Evolutionary conservation across 371 early-diverging fungal species (phyloP), one percentile per base, ranked within the genome.

Genomic region (Parasitella parasitica): DNA sequence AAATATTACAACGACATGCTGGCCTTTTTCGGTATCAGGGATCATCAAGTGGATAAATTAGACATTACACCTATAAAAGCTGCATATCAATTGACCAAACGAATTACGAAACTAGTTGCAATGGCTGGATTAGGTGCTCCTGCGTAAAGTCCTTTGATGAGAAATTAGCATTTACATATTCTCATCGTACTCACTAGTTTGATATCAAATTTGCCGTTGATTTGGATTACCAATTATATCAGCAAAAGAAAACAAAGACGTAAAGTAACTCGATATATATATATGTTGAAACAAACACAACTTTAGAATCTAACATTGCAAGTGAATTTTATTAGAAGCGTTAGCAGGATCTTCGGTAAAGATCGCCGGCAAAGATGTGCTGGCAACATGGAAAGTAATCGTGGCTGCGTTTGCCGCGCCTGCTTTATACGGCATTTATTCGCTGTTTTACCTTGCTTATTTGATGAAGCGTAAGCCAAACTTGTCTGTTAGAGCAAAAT

Each of bases 331-430:
- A n/a, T n/a, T 64, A 81, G 95, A 95, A 71, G 99, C 98, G 0
- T 76, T 93, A 61, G 91, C 90, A 1, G 90, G 86, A 20, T 96
- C 96, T 18, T 91, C 90, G 35, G 97, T 98, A 54, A 98, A 98
- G 70, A 88, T 97, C 63, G 84, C 86, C 24, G 99, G 94, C 15
- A 87, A 87, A 50, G 99, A 98, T 70, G 98, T 98, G 4, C 71
- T 98, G 16, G 94, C 96, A 1, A 95, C 97, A 4, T 98, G 98
- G 99, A 97, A 97, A 71, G 83, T 97, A 0, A 76, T 95, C 32
- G 90, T 92, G 13, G 90, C 91, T 26, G 72, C 91, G 24, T 86
- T 86, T 27, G 82, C 92, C 24, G 81, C 89, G 27, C 97, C 97
- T 15, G 54, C 86, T 6, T 76, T 94, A 6, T 94, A 92, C 60